Base-by-base conservation (phyloP, 345 rosid genomes). In the Luvunga scandens region DNA sequence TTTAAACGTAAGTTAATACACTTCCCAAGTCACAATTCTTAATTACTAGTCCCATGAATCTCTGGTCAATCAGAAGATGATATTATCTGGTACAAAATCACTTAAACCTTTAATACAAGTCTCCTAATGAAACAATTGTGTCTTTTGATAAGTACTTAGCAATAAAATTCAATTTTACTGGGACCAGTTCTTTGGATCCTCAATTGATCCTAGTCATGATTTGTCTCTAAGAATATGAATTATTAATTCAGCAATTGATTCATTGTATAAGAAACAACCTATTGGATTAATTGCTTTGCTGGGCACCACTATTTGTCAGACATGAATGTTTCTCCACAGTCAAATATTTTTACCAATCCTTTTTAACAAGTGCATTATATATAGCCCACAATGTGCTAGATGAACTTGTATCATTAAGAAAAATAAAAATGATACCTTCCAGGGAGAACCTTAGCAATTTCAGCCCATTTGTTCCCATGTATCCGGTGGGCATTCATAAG, bases 391-490 rank as follows among this genome's bases (percentile, higher is more conserved):
- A 42, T 66, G 62, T 69, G 30, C 79, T 9, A 55, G 34, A 71
- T 55, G 34, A 65, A 39, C 31, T 73, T 60, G 30, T 63, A 65
- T 13, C 34, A 45, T 22, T 57, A 33, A 79, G 6, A 72, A 55
- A 57, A 66, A 65, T 30, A 31, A 13, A 67, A 22, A 31, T 9
- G 19, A 48, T 88, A 97, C 99, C 99, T 97, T 88, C 99, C 99
- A n/a, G 93, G 94, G 78, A 97, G 86, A 81, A 90, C 92, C 84
- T 90, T 97, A 33, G 99, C 98, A 59, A 97, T 97, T 85, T 94
- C 97, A 81, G 99, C 99, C 99, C 99, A 96, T 83, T 83, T 94
- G 88, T 96, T 96, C 72, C 99, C 98, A 71, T 92, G 82, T 24
- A 75, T 57, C 45, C 75, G 81, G 88, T 96, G 99, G 61, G 98